phyloP scores from a whole-genome alignment of 768 basidiomycete genomes.

The Naganishia vishniacii region DNA sequence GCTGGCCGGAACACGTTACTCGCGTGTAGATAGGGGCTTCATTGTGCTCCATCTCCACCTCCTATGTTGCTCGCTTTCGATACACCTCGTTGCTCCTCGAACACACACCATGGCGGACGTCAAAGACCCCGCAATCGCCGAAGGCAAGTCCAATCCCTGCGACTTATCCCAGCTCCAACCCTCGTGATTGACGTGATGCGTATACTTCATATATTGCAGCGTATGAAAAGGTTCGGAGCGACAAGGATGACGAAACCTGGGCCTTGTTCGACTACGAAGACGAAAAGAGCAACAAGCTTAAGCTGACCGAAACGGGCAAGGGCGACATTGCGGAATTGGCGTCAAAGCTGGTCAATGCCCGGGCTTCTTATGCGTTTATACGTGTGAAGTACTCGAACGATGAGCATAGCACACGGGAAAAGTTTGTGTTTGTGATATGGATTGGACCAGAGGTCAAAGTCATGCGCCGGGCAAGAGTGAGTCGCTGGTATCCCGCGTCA shows the following conservation, averaged over 20 bases:
- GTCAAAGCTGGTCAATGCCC: conserved; percentile 29
- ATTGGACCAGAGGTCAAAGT: conserved; percentile 62
- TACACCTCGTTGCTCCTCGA: too few relatives aligned
- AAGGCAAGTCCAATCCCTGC: conserved; percentile 56
- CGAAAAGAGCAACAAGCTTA: conserved; percentile 61
- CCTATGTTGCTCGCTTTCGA: too few relatives aligned
- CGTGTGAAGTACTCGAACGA: conserved; percentile 80
- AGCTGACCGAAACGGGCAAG: conserved; percentile 69
- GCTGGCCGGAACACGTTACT: too few relatives aligned
- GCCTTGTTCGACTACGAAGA: conserved; percentile 80
- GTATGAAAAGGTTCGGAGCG: conserved; percentile 76
- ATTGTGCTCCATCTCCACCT: too few relatives aligned
- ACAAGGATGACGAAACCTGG: conserved; percentile 86
- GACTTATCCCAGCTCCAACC: background rate
- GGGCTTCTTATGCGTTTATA: conserved; percentile 77
- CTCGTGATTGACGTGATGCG: background rate
- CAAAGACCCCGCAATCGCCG: conserved; percentile 63
- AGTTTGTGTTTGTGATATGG: conserved; percentile 53
- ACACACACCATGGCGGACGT: conserved; percentile 63
- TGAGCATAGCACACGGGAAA: conserved; percentile 60
- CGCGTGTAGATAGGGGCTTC: too few relatives aligned
- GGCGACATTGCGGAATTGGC: conserved; percentile 75
- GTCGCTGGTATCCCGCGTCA: too few relatives aligned
- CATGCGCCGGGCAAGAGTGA: conserved; percentile 85
- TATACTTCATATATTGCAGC: too few relatives aligned